Conservation (phyloP, 768 basidiomycete genomes). For the Pholiota microspora region DNA sequence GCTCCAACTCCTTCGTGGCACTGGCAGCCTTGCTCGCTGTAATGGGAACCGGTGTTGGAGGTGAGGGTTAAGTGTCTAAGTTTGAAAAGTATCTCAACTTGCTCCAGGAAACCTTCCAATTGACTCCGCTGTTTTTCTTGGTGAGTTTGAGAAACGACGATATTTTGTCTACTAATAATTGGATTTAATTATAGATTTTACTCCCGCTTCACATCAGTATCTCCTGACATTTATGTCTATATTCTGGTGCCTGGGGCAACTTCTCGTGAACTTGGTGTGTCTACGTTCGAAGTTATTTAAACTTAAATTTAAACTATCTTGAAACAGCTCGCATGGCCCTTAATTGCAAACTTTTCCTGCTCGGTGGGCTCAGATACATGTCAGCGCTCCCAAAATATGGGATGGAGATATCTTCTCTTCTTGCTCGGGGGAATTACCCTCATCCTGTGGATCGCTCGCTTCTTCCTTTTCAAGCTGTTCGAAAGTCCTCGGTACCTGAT, state of each 20-base stretch:
- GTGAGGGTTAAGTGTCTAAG: constrained; percentile 28
- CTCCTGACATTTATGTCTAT: constrained; percentile 69
- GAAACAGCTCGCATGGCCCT: constrained; percentile 55
- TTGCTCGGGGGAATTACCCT: constrained; percentile 71
- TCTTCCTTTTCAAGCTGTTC: constrained; percentile 64
- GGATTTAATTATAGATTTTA: constrained; percentile 43
- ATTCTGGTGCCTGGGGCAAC: constrained; percentile 82
- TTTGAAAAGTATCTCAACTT: too few relatives aligned
- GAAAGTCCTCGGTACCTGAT: constrained; percentile 76
- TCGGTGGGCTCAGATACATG: constrained; percentile 28
- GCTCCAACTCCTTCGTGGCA: constrained; percentile 49
- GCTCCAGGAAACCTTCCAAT: constrained; percentile 72
- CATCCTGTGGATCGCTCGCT: constrained; percentile 57
- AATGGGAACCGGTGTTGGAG: constrained; percentile 70
- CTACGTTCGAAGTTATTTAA: background rate
- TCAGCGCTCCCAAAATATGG: constrained; percentile 53
- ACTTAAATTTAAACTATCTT: background rate
- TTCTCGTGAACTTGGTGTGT: constrained; percentile 45
- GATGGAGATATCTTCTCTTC: constrained; percentile 79
- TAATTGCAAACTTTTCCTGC: constrained; percentile 71
- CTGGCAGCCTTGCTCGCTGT: constrained; percentile 52
- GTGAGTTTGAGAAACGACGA: constrained; percentile 29
- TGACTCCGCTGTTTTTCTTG: constrained; percentile 72
- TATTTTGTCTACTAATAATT: background rate
- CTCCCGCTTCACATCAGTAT: constrained; percentile 70